Base-by-base conservation (phyloP, 306 rosid species). In the Acmispon strigosus region DNA sequence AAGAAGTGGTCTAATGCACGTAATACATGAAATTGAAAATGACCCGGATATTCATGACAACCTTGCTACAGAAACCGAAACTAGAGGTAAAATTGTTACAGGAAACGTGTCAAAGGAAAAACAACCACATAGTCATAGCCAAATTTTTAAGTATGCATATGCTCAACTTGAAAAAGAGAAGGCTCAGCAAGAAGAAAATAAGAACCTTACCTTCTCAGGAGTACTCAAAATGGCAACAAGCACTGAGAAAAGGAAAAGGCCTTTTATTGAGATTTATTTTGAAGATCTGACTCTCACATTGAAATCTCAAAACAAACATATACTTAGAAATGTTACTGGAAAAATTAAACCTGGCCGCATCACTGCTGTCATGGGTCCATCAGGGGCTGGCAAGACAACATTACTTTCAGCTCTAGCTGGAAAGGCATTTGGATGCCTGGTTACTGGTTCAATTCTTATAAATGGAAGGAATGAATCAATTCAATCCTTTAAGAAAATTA, bases 381-480 rank as follows among this genome's bases (percentile, higher is more conserved):
- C 99, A 48, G 97, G 99, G 36, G 99, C 99, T 29, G 99, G 99
- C 56, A 94, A 94, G 89, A 94, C 99, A 56, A 87, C 92, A 18
- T 85, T 94, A 77, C 95, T 91, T 70, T 91, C 97, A 60, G 97
- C 97, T 69, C 69, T 94, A 53, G 97, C 97, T 0, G 99, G 99
- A 80, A 94, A 87, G 73, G 85, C 96, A 19, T 74, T 86, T 58
- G 97, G 99, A 69, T 94, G 96, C 85, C 80, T 44, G 29, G 77
- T 76, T 59, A 84, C 78, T 62, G 97, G 99, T 75, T 84, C 85
- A 20, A 86, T 94, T 83, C 88, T 87, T 64, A 82, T 94, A 66
- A 91, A 94, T 70, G 97, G 92, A 75, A 89, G 76, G 87, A 77
- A 84, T 51, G 92, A 83, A 48, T 86, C 97, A 51, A 87, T 94